phyloP scores from a whole-genome alignment of 2,329 filamentous ascomycete genomes.

The Rhynchosporium secalis region DNA sequence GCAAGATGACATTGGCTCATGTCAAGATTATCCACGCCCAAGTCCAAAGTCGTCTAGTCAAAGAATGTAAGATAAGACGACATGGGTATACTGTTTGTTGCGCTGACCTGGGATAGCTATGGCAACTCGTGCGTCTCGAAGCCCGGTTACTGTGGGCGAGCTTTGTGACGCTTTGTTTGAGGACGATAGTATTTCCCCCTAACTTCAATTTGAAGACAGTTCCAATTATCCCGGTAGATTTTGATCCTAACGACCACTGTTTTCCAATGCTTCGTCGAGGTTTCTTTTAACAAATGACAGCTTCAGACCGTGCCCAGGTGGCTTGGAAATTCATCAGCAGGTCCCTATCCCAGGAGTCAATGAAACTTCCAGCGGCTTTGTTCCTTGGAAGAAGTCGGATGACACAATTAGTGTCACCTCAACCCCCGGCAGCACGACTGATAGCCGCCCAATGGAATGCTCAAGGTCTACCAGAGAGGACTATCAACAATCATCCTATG shows the following conservation, averaged over 20 bases:
- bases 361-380: no score
- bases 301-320: not conserved
- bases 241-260: not conserved
- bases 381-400: no score
- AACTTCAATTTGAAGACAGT: no score
- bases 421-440: no score
- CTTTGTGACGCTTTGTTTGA: not conserved
- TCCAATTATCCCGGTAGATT: not conserved
- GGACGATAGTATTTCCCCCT: not conserved
- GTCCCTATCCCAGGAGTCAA: no score
- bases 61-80: not conserved
- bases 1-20: not conserved
- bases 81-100: not conserved
- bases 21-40: not conserved
- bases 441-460: no score
- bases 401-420: not conserved
- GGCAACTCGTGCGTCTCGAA: not conserved
- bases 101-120: not conserved
- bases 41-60: not conserved
- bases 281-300: not conserved
- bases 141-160: not conserved
- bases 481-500: no score
- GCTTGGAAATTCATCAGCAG: not conserved
- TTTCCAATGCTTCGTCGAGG: not conserved
- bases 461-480: no score